A percentile compares a stretch with the other conserved stretches of the same genome.
phyloP scores from a whole-genome alignment of 2,329 filamentous ascomycete genomes.

The Botrytis fabae region DNA sequence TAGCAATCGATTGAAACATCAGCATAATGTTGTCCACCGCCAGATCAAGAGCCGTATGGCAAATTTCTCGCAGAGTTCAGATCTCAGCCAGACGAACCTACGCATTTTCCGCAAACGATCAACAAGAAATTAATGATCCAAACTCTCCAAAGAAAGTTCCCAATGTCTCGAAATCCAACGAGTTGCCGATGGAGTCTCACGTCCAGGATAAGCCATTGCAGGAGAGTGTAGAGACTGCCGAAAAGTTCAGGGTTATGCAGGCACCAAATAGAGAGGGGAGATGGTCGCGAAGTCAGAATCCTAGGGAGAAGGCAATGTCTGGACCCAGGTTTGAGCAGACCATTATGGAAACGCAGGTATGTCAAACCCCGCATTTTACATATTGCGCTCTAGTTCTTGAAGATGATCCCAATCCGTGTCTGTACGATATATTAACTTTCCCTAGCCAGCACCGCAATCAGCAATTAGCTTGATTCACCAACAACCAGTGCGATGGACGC shows the following conservation, averaged over 20 bases:
- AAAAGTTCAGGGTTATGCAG: conserved; percentile 51
- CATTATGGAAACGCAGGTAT: conserved; percentile 86
- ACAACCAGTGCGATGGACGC: conserved; percentile 90
- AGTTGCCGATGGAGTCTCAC: conserved; percentile 51
- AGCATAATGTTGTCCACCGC: conserved; percentile 47
- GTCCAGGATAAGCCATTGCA: conserved; percentile 54
- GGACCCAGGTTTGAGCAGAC: conserved; percentile 98
- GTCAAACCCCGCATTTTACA: conserved; percentile 33
- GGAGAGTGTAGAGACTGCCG: conserved; percentile 51
- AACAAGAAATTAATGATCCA: conserved; percentile 43
- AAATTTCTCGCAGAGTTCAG: conserved; percentile 42
- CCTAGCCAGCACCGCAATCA: conserved; percentile 80
- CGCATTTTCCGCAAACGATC: conserved; percentile 53
- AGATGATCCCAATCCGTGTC: too few species aligned
- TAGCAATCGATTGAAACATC: conserved; percentile 33
- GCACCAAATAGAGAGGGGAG: conserved; percentile 80
- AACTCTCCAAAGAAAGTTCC: conserved; percentile 48
- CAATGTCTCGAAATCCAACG: conserved; percentile 63
- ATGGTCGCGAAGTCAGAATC: conserved; percentile 86
- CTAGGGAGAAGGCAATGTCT: conserved; percentile 80
- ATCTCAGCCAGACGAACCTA: conserved; percentile 34
- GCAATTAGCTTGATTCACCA: conserved; percentile 96
- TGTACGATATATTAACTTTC: conserved; percentile 38
- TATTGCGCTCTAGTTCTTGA: not conserved
- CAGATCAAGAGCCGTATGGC: conserved; percentile 44